Conservation (phyloP, 2,329 filamentous ascomycete species). For the Fusarium verrucosum region DNA sequence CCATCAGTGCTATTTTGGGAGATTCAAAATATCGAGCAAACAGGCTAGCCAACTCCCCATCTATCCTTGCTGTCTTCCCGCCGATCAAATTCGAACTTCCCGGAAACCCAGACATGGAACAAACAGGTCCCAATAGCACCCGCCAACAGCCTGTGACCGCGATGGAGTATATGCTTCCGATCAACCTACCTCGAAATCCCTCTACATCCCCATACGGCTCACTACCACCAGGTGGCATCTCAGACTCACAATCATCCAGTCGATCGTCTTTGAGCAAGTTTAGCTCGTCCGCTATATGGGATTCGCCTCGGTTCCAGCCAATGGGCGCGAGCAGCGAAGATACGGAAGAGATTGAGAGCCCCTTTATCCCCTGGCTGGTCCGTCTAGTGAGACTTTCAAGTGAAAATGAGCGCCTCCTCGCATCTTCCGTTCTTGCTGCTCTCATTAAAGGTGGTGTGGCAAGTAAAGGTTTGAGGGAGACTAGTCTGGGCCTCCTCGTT, state of each 20-base stretch:
- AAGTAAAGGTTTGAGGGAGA: constrained; percentile 67
- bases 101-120: constrained; percentile 61
- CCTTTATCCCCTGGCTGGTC: constrained; percentile 78
- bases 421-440: constrained; percentile 73
- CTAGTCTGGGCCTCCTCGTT: constrained; percentile 71
- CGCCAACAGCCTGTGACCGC: constrained; percentile 50
- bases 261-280: constrained; percentile 45
- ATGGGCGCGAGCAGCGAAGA: constrained; percentile 48
- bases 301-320: constrained; percentile 46
- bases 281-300: constrained; percentile 45
- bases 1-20: constrained; percentile 78
- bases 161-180: constrained; percentile 71
- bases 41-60: constrained; percentile 73
- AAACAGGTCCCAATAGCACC: constrained; percentile 59
- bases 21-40: constrained; percentile 82
- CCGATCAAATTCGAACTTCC: constrained; percentile 62
- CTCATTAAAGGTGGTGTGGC: constrained; percentile 75
- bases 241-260: constrained; percentile 45
- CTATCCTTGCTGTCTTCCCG: constrained; percentile 75
- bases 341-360: constrained; percentile 71
- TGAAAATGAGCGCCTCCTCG: constrained; percentile 71
- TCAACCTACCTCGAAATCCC: constrained; percentile 50
- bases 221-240: constrained; percentile 6
- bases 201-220: constrained; percentile 39
- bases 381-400: constrained; percentile 66